Percentiles rank a stretch among this genome's conserved stretches.
These are phyloP conservation scores for Saksenaea oblongispora DNA, from an alignment of 371 early-diverging fungal genomes.

Conservation along the genomic window DNA sequence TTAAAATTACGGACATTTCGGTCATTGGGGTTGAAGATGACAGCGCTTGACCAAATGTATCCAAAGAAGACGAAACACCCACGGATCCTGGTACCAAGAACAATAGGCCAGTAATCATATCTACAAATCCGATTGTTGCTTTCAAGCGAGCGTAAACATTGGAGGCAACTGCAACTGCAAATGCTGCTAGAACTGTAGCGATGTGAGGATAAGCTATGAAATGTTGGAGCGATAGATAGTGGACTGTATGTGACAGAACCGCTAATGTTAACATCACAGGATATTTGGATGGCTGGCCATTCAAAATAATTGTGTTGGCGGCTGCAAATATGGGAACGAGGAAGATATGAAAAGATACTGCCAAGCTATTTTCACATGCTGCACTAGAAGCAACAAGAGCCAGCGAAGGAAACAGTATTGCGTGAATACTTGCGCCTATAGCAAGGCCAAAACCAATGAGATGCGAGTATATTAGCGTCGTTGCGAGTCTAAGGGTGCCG, in stretches of 20 bases:
- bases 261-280: conserved; percentile 27
- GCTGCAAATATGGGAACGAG: conserved; percentile 29
- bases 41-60: conserved; percentile 19
- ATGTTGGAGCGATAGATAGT: conserved; percentile 16
- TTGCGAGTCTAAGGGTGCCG: conserved; percentile 73
- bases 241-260: conserved; percentile 22
- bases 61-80: conserved; percentile 31
- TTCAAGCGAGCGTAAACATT: conserved; percentile 28
- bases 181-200: conserved; percentile 29
- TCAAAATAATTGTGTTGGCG: conserved; percentile 21
- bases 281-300: conserved; percentile 19
- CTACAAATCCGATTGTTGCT: conserved; percentile 33
- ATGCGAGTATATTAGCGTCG: conserved; percentile 71
- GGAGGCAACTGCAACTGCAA: conserved; percentile 25
- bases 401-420: conserved; percentile 28
- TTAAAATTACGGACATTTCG: conserved; percentile 30
- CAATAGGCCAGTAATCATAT: conserved; percentile 35
- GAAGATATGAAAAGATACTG: conserved; percentile 24
- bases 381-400: conserved; percentile 16
- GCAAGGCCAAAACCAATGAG: conserved; percentile 74
- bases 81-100: conserved; percentile 39
- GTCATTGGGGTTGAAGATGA: conserved; percentile 19
- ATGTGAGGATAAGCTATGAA: conserved; percentile 32
- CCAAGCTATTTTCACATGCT: conserved; percentile 20
- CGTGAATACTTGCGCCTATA: conserved; percentile 57